Evolutionary conservation across 441 rosid species (phyloP), one percentile per base, ranked within the genome.

Genomic region (Populus hybrid): DNA sequence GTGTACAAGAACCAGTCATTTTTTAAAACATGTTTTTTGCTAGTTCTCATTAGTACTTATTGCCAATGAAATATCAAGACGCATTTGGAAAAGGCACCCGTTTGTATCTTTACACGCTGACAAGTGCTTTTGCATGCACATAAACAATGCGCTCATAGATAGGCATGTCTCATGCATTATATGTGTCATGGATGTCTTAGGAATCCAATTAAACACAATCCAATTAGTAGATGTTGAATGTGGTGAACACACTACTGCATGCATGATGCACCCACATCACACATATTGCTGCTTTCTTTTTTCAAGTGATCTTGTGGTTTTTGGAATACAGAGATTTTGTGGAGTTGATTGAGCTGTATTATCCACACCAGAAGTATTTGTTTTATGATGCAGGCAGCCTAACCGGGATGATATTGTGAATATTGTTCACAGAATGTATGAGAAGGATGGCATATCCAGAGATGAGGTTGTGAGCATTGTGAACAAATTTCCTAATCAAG

Each of bases 401-500:
- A 90, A 84, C 66, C 91, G 72, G 38, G 98, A 92, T 74, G 99
- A 95, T 82, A 90, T 94, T 3, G 87, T 93, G 59, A 96, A 94
- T 80, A 89, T 94, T 86, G 97, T 95, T 73, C 74, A 85, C 75
- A 92, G 94, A 90, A 95, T 89, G 94, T 95, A 92, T 63, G 92
- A 90, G 85, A 90, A 91, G 82, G 99, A 95, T 81, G 97, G 97
- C 71, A 89, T 95, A 81, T 86, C 92, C 6, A 85, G 77, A 79
- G 87, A 87, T 67, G 94, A 91, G 82, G 92, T 93, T 84, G 78
- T 72, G 42, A 85, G 85, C 80, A 85, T 95, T 75, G 98, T 93
- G 71, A 87, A 89, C 46, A 85, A 83, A 46, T 95, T 93, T 83
- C 98, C 99, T 66, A 93, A 93, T 88, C 98, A 92, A 90, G 99